Percentiles rank a stretch among this genome's conserved stretches.
These are phyloP conservation scores for Saxophila tyrrhenica DNA, from an alignment of 495 filamentous ascomycete species.

Conservation along the genomic window DNA sequence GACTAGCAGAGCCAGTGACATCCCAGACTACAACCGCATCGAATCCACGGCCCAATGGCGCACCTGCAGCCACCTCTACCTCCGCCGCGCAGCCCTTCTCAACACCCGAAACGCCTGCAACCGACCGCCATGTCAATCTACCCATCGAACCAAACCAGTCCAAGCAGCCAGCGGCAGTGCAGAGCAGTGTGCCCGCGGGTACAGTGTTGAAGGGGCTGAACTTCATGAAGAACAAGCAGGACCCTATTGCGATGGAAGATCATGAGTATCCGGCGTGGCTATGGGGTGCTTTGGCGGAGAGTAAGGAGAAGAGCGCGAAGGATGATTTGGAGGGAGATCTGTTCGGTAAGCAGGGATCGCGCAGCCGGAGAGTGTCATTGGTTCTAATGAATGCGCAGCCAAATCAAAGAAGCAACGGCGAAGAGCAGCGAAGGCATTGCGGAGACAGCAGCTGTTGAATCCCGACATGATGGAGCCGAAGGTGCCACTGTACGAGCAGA, in stretches of 20 bases:
- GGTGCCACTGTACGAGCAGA: conserved; percentile 74
- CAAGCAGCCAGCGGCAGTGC: conserved; percentile 17
- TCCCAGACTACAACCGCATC: conserved; percentile 9
- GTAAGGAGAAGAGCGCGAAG: conserved; percentile 22
- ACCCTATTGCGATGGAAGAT: conserved; percentile 64
- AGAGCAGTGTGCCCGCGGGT: conserved; percentile 52
- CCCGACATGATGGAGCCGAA: conserved; percentile 54
- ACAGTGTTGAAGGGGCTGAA: conserved; percentile 69
- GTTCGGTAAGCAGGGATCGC: conserved; percentile 53
- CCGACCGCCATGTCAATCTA: conserved; percentile 30
- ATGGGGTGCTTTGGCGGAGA: conserved; percentile 58
- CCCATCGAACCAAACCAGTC: conserved; percentile 20
- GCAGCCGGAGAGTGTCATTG: conserved; percentile 1
- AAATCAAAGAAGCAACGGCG: conserved; percentile 70
- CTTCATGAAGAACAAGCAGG: conserved; percentile 72
- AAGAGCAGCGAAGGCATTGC: conserved; percentile 53
- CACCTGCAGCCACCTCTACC: conserved; percentile 36
- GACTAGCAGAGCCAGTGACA: conserved; percentile 3
- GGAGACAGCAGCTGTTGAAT: conserved; percentile 52
- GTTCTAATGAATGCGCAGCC: conserved; percentile 34
- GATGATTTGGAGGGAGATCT: conserved; percentile 46
- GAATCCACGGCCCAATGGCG: conserved; percentile 7
- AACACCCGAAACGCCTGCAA: conserved; percentile 38
- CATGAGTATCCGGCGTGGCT: conserved; percentile 85
- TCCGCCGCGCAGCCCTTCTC: conserved; percentile 39